Conservation (phyloP, 345 rosid genomes). For the Camelina sativa region DNA sequence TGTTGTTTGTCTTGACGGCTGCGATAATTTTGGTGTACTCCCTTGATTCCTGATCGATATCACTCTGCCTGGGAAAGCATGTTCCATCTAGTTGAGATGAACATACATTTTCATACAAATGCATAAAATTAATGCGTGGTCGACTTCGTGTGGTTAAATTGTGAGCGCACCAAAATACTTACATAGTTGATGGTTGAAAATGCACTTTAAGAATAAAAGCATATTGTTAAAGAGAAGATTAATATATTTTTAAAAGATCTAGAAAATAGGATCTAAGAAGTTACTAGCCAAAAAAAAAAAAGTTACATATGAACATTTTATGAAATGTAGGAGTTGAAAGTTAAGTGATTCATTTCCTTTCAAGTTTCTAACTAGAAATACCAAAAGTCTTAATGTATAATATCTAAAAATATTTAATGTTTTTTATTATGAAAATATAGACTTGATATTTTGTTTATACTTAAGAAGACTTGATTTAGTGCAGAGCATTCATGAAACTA, state of each 20-base stretch:
- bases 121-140: neutral
- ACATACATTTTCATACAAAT: neutral
- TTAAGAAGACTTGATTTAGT: neutral
- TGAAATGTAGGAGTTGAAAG: neutral
- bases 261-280: neutral
- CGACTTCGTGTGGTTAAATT: neutral
- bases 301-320: too few relatives aligned
- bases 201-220: neutral
- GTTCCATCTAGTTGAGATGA: neutral
- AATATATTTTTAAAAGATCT: neutral
- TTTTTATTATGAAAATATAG: neutral
- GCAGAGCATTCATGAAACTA: too few relatives aligned
- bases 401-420: neutral
- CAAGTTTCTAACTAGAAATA: neutral
- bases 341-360: constrained; percentile 19
- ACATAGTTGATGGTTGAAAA: neutral
- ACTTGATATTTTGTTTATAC: neutral
- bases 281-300: neutral
- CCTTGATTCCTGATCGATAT: neutral
- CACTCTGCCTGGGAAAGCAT: neutral
- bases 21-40: neutral
- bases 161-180: too few relatives aligned
- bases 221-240: neutral
- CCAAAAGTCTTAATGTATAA: neutral
- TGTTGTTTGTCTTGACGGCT: neutral